Base-by-base conservation (phyloP, 1,284 basidiomycete species). In the Chondrostereum purpureum region DNA sequence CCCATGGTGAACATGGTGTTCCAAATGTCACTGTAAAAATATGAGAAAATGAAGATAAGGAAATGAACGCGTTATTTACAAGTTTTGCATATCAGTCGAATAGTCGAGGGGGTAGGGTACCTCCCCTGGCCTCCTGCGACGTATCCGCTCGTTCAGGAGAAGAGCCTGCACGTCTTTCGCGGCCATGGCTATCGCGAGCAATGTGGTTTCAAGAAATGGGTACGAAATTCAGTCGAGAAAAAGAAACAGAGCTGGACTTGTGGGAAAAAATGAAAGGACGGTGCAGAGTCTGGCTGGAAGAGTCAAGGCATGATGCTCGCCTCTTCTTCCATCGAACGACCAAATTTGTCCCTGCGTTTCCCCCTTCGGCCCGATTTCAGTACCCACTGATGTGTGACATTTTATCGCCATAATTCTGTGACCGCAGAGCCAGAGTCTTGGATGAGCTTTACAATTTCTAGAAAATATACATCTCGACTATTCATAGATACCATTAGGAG, bases 1-100 rank as follows among this genome's bases (percentile, higher is more conserved):
- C 59, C 69, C 31, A 63, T 65, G 52, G 81, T 62, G 60, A 83
- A 80, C 68, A 82, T 72, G 46, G 74, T 69, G 55, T 83, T 76
- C 80, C 83, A 85, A 44, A 76, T 75, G 51, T 87, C 80, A 49
- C 83, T 87, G 58, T 22, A 46, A 41, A 46, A 22, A 39, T 5
- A 11, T 38, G 37, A 45, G 35, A 39, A 22, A 20, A 33, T 4
- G 8, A 33, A 17, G 39, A 42, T 20, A 19, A 18, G 43, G 31
- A 46, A 41, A 46, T 20, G 27, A 35, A 39, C 44, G 44, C 42
- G 23, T 31, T 31, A 67, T 77, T 56, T 53, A 83, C 81, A 77
- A 78, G 54, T 76, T 66, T 22, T 72, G 64, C 45, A 77, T 66
- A 46, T 72, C 67, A 16, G 61, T 69, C 5, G 67, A 64, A 51